Conservation (phyloP, 768 basidiomycete species). For the Russula sp. region DNA sequence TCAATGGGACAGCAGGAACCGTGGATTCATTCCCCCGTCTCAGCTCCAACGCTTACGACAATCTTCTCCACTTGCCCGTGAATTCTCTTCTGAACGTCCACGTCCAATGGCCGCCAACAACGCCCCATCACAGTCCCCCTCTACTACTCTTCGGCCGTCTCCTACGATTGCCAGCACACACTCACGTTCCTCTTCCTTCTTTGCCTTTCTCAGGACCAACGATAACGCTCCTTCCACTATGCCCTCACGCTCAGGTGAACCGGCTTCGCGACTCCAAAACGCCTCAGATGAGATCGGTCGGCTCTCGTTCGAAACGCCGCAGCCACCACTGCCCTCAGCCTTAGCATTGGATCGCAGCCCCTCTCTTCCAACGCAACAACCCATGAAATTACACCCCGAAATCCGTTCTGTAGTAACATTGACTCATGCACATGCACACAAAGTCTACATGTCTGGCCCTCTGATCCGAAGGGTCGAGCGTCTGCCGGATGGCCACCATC, state of each 20-base stretch:
- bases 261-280: constrained; percentile 5
- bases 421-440: constrained; percentile 73
- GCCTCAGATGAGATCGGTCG: constrained; percentile 23
- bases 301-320: constrained; percentile 1
- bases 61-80: constrained; percentile 33
- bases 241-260: constrained; percentile 20
- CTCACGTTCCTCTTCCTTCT: constrained; percentile 61
- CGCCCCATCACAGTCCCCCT: constrained; percentile 7
- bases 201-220: constrained; percentile 52
- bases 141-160: constrained; percentile 23
- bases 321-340: not conserved
- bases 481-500: constrained; percentile 69
- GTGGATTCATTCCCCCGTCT: constrained; percentile 40
- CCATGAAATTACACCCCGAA: constrained; percentile 65
- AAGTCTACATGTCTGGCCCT: constrained; percentile 84
- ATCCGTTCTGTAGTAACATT: constrained; percentile 76
- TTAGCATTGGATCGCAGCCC: constrained; percentile 12
- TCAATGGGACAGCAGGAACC: constrained; percentile 41
- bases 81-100: constrained; percentile 29
- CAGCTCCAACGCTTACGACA: constrained; percentile 37
- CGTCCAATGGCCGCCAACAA: constrained; percentile 17
- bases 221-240: constrained; percentile 31
- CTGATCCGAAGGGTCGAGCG: constrained; percentile 74
- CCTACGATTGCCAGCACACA: constrained; percentile 39
- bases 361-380: constrained; percentile 26